Percentiles rank a stretch among this genome's conserved stretches.
phyloP scores from a whole-genome alignment of 2,329 filamentous ascomycete genomes.

The Colletotrichum gigasporum region DNA sequence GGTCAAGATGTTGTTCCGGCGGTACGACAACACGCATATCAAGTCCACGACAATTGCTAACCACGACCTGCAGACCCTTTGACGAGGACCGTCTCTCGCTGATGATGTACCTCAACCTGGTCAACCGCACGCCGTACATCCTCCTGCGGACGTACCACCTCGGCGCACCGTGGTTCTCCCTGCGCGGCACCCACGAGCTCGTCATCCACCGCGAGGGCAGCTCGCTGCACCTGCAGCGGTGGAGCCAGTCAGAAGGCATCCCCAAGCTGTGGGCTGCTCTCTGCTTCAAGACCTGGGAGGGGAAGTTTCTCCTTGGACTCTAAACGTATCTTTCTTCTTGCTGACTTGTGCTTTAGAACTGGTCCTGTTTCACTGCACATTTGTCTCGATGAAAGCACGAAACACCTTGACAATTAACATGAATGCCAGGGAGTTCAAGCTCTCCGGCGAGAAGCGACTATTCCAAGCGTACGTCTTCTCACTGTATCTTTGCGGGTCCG shows the following conservation, averaged over 20 bases:
- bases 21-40: slow-evolving; percentile 48
- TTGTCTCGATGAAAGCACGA: slow-evolving; percentile 64
- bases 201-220: slow-evolving; percentile 59
- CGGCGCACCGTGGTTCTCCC: slow-evolving; percentile 55
- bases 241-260: slow-evolving; percentile 54
- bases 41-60: slow-evolving; percentile 5
- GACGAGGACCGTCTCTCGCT: slow-evolving; percentile 61
- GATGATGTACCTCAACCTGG: slow-evolving; percentile 58
- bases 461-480: slow-evolving; percentile 64
- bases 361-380: slow-evolving; percentile 67
- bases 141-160: slow-evolving; percentile 54
- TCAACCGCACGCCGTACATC: slow-evolving; percentile 55
- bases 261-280: slow-evolving; percentile 64
- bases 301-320: slow-evolving; percentile 46
- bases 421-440: slow-evolving; percentile 54
- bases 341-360: slow-evolving; percentile 54
- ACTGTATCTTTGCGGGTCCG: background rate
- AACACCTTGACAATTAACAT: slow-evolving; percentile 56
- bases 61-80: slow-evolving; percentile 12
- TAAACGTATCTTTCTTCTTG: background rate
- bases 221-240: slow-evolving; percentile 60
- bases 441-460: slow-evolving; percentile 58
- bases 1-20: slow-evolving; percentile 63
- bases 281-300: slow-evolving; percentile 69
- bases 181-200: slow-evolving; percentile 63